Evolutionary conservation across 2,329 filamentous ascomycete genomes (phyloP).

Genomic region (Fusarium mundagurra): DNA sequence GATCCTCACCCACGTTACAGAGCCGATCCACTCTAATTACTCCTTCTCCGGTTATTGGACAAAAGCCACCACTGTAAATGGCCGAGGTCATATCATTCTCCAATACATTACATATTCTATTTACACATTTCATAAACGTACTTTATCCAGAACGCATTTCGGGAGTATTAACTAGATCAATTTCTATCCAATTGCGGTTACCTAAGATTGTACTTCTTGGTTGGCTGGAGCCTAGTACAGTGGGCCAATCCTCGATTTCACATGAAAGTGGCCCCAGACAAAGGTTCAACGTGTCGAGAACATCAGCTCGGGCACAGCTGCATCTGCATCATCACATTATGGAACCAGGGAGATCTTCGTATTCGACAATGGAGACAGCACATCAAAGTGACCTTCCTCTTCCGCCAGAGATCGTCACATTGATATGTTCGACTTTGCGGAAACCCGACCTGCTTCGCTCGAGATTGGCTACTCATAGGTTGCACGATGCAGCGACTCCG

Average conservation of each 20-base stretch:
- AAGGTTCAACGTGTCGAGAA: background rate
- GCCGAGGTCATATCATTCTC: fast-evolving
- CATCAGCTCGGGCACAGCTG: background rate
- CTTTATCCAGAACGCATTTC: fast-evolving
- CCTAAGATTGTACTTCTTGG: background rate
- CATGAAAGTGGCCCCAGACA: background rate
- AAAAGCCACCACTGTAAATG: fast-evolving
- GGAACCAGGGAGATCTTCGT: background rate
- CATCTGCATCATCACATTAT: background rate
- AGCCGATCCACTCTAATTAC: background rate
- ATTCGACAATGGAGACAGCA: background rate
- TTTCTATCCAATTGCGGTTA: background rate
- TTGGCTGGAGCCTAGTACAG: background rate
- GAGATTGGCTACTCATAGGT: background rate
- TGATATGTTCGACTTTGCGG: background rate
- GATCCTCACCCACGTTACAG: background rate
- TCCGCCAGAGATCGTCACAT: background rate
- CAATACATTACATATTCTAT: fast-evolving
- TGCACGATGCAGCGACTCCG: background rate
- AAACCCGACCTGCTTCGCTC: background rate
- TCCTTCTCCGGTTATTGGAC: fast-evolving
- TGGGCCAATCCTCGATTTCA: background rate
- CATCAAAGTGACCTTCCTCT: background rate
- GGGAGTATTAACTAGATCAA: fast-evolving
- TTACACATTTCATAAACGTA: background rate